These are phyloP conservation scores for Fusarium veterinarium DNA, from an alignment of 2,329 filamentous ascomycete genomes.

Conservation along the genomic window DNA sequence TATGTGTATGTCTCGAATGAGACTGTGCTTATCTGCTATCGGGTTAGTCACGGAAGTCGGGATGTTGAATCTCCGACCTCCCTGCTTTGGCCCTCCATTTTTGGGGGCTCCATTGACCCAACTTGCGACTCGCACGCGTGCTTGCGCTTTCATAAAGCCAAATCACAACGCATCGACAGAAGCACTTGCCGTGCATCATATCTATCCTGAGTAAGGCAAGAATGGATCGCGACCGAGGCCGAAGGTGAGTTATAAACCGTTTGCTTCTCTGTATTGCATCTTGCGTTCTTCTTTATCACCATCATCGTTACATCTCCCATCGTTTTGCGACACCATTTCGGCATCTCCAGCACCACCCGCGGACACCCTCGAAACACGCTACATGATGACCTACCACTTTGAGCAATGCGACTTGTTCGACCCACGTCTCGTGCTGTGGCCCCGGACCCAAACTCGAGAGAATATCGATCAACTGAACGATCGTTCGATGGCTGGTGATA, in stretches of 20 bases:
- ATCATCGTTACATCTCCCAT: conserved; percentile 6
- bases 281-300: conserved; percentile 6
- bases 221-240: conserved; percentile 55
- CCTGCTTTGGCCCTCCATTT: conserved; percentile 9
- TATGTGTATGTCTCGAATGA: neutral
- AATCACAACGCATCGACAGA: conserved; percentile 4
- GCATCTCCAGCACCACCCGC: neutral
- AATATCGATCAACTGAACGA: neutral
- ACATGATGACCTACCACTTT: neutral
- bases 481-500: neutral
- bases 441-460: neutral
- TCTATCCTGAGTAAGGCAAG: conserved; percentile 8
- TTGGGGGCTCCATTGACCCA: conserved; percentile 15
- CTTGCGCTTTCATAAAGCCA: conserved; percentile 33
- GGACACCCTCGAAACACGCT: neutral
- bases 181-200: conserved; percentile 16
- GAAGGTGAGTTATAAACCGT: conserved; percentile 48
- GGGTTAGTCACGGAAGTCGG: conserved; percentile 27
- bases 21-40: conserved; percentile 38
- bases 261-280: conserved; percentile 14
- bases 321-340: conserved; percentile 23
- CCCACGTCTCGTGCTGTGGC: neutral
- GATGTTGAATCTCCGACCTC: conserved; percentile 39
- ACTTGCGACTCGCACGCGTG: conserved; percentile 40
- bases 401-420: neutral